Percentiles rank a stretch among this genome's conserved stretches.
Conservation (phyloP, 805 yeast genomes). For the Pichia deserticola region DNA sequence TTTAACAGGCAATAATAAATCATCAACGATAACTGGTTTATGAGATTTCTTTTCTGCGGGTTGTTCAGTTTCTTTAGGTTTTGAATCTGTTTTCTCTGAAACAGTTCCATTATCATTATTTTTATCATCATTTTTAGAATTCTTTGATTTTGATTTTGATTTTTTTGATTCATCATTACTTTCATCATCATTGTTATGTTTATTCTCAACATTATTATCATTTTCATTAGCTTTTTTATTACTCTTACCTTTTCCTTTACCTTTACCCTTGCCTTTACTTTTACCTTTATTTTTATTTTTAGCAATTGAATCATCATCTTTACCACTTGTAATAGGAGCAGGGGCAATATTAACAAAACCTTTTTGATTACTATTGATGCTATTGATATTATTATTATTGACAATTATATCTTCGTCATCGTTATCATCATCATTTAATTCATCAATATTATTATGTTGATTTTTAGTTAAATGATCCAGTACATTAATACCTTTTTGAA, state of each 20-base stretch:
- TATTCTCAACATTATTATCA: background rate
- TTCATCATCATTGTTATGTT: background rate
- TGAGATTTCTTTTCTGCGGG: slow-evolving; percentile 2
- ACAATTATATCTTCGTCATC: background rate
- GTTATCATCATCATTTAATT: background rate
- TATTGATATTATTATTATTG: background rate
- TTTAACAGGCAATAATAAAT: slow-evolving; percentile 26
- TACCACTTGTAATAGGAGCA: background rate
- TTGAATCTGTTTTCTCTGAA: background rate
- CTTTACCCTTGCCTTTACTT: background rate
- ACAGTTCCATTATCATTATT: no score
- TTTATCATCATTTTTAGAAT: background rate
- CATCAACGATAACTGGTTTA: slow-evolving; percentile 22
- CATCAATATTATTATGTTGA: background rate
- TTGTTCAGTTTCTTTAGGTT: background rate
- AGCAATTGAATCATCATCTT: background rate
- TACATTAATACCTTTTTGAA: background rate
- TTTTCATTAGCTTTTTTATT: background rate
- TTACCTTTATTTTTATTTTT: background rate
- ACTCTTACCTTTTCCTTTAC: slow-evolving; percentile 1
- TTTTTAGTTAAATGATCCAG: background rate
- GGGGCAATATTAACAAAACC: slow-evolving; percentile 7
- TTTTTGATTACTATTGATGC: background rate
- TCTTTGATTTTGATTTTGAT: background rate
- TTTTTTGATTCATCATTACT: background rate